A percentile compares a stretch with the other conserved stretches of the same genome.
Evolutionary conservation across 495 filamentous ascomycete genomes (phyloP).

Genomic region (Lasiosphaeria hispida): DNA sequence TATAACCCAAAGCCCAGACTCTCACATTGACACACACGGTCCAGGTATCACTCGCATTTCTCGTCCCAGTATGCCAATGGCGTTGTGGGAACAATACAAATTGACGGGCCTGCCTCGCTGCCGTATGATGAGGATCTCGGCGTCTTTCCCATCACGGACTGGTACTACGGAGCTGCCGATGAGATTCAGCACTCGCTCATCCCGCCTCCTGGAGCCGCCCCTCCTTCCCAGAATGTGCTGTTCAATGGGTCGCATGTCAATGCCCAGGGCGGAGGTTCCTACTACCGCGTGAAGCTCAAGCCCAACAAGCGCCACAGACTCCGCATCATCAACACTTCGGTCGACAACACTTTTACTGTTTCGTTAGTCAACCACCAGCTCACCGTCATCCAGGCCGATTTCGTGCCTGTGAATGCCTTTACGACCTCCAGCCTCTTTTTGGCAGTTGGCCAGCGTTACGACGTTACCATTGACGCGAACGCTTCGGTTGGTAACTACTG

Average conservation of each 20-base stretch:
- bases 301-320: slow-evolving; percentile 43
- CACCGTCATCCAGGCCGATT: slow-evolving; percentile 42
- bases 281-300: slow-evolving; percentile 29
- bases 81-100: slow-evolving; percentile 50
- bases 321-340: slow-evolving; percentile 48
- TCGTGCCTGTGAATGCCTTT: slow-evolving; percentile 45
- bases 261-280: slow-evolving; percentile 21
- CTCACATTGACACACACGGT: too few relatives aligned
- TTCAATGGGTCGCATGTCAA: slow-evolving; percentile 37
- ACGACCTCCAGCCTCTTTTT: slow-evolving; percentile 42
- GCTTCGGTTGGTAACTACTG: slow-evolving; percentile 23
- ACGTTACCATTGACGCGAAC: slow-evolving; percentile 60
- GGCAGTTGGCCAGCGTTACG: slow-evolving; percentile 62
- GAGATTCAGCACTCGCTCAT: slow-evolving; percentile 2
- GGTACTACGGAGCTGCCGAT: slow-evolving; percentile 42
- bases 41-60: slow-evolving; percentile 51
- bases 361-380: slow-evolving; percentile 43
- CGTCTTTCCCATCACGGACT: slow-evolving; percentile 44
- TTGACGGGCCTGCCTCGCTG: slow-evolving; percentile 54
- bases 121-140: slow-evolving; percentile 60
- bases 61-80: slow-evolving; percentile 55
- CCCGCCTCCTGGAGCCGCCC: slow-evolving; percentile 2
- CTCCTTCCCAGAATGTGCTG: slow-evolving; percentile 15
- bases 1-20: too few relatives aligned
- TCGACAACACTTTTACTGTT: slow-evolving; percentile 30